Percentiles rank a stretch among this genome's conserved stretches.
These are phyloP conservation scores for Chaetothyriales sp. DNA, from an alignment of 2,329 filamentous ascomycete species.

Conservation along the genomic window DNA sequence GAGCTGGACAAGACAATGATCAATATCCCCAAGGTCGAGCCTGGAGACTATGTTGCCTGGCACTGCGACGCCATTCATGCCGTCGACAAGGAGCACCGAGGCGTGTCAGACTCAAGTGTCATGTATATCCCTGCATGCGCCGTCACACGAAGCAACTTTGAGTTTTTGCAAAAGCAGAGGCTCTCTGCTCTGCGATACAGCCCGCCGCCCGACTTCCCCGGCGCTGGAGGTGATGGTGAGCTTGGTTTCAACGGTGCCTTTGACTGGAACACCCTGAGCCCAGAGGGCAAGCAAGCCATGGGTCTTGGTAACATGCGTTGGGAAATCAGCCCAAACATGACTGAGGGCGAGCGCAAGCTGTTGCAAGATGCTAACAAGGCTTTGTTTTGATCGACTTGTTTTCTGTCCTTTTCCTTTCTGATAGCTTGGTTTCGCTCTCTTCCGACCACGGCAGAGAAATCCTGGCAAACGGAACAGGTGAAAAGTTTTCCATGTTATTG, in stretches of 20 bases:
- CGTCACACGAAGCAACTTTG: constrained; percentile 56
- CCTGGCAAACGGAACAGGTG: neutral
- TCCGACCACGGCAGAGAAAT: neutral
- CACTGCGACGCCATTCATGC: constrained; percentile 52
- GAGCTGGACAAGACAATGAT: constrained; percentile 54
- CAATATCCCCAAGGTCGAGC: constrained; percentile 50
- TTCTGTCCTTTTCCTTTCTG: no score
- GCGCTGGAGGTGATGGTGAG: constrained; percentile 32
- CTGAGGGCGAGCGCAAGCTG: constrained; percentile 35
- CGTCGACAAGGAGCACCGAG: constrained; percentile 64
- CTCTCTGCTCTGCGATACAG: constrained; percentile 54
- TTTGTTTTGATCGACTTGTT: constrained; percentile 27
- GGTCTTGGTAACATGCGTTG: constrained; percentile 38
- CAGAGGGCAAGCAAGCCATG: constrained; percentile 40
- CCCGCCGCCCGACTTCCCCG: constrained; percentile 56
- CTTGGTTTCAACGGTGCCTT: constrained; percentile 25
- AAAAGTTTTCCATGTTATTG: neutral
- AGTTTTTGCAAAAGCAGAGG: constrained; percentile 55
- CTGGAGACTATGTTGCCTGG: constrained; percentile 57
- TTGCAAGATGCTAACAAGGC: constrained; percentile 39
- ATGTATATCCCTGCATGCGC: constrained; percentile 82
- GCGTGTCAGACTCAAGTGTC: constrained; percentile 61
- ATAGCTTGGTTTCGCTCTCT: no score
- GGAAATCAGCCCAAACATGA: constrained; percentile 32
- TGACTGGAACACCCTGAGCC: constrained; percentile 25